Conservation (phyloP, 306 rosid genomes). For the Vigna nakashimae region DNA sequence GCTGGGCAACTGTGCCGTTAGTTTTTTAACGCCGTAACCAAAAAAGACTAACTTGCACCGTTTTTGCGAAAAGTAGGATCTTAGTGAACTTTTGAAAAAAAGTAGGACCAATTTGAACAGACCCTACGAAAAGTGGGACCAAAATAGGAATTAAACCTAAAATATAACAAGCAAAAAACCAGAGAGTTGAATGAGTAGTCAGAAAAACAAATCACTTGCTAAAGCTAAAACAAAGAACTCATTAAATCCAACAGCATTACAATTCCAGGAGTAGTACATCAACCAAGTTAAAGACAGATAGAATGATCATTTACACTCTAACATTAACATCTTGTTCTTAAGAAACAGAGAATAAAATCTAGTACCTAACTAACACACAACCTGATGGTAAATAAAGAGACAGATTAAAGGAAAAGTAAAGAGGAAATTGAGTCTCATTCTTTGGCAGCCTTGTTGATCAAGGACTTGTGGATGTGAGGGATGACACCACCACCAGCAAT, state of each 20-base stretch:
- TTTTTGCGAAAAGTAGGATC: too few relatives aligned
- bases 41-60: too few relatives aligned
- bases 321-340: not conserved
- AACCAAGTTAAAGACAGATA: not conserved
- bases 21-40: too few relatives aligned
- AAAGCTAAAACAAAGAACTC: constrained; percentile 9
- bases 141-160: too few relatives aligned
- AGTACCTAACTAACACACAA: constrained; percentile 16
- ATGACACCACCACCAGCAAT: constrained; percentile 94
- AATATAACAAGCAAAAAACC: not conserved
- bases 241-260: constrained; percentile 28
- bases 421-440: constrained; percentile 24
- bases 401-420: not conserved
- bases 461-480: constrained; percentile 52
- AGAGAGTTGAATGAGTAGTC: not conserved
- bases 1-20: too few relatives aligned
- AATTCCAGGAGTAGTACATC: not conserved
- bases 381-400: constrained; percentile 24
- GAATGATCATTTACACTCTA: constrained; percentile 42
- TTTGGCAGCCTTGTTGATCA: constrained; percentile 55
- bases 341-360: constrained; percentile 22
- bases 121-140: too few relatives aligned
- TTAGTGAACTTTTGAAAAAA: too few relatives aligned
- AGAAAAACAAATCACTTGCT: not conserved
- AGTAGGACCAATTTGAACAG: too few relatives aligned